Percentiles rank a stretch among this genome's conserved stretches.
Evolutionary conservation across 345 rosid species (phyloP).

Genomic region (Gossypium thurberi): DNA sequence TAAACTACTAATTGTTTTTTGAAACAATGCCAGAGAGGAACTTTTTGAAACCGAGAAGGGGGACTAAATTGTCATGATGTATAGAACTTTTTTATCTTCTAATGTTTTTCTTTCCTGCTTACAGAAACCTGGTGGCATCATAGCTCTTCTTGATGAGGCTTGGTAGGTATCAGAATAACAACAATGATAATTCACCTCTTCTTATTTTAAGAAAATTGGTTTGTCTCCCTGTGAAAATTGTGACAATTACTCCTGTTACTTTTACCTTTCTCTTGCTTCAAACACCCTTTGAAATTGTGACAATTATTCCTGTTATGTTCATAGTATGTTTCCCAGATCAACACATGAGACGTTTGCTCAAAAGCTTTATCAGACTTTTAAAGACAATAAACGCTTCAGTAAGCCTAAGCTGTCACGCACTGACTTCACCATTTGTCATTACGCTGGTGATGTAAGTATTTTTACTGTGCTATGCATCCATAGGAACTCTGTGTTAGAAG

Average conservation of each 20-base stretch:
- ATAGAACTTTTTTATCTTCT: conserved; percentile 11
- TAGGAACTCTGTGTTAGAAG: background rate
- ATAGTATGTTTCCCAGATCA: conserved; percentile 96
- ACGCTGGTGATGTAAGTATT: conserved; percentile 91
- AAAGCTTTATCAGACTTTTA: conserved; percentile 92
- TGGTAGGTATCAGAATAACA: conserved; percentile 49
- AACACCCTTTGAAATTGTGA: conserved; percentile 16
- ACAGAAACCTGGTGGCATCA: conserved; percentile 98
- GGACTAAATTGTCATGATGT: background rate
- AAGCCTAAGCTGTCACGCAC: conserved; percentile 91
- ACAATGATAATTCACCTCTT: background rate
- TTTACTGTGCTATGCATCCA: background rate
- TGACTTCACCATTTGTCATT: conserved; percentile 91
- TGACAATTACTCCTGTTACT: conserved; percentile 8
- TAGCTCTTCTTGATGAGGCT: conserved; percentile 97
- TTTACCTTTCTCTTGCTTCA: conserved; percentile 4
- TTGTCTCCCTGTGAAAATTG: conserved; percentile 8
- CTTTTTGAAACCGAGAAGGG: background rate
- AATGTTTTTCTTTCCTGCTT: conserved; percentile 24
- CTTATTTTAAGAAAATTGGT: background rate
- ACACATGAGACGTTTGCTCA: conserved; percentile 93
- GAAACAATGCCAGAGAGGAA: background rate
- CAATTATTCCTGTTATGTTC: conserved; percentile 20
- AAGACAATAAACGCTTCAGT: conserved; percentile 72
- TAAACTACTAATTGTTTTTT: background rate